Conservation (phyloP, 345 rosid species). For the Garcia nutans region DNA sequence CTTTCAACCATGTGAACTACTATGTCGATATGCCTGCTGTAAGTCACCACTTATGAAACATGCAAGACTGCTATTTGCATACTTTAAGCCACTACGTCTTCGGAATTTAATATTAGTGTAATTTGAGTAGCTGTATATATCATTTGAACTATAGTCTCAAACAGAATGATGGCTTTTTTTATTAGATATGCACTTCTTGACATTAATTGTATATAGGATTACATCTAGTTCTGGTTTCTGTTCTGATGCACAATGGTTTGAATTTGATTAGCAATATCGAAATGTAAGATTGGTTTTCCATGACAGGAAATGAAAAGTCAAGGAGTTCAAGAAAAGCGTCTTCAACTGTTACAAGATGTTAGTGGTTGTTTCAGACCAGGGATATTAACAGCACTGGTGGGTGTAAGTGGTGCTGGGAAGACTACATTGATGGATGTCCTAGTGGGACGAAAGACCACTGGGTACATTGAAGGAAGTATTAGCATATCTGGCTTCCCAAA, state of each 20-base stretch:
- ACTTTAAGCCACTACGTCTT: too few species aligned
- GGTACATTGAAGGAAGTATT: constrained; percentile 70
- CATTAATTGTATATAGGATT: too few species aligned
- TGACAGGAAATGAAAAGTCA: constrained; percentile 77
- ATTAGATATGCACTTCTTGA: too few species aligned
- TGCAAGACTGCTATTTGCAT: constrained; percentile 3
- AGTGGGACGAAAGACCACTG: constrained; percentile 87
- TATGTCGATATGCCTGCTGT: constrained; percentile 88
- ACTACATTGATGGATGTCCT: constrained; percentile 94
- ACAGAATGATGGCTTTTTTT: too few species aligned
- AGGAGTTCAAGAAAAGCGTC: constrained; percentile 65
- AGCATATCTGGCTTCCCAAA: constrained; percentile 82
- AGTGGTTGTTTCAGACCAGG: constrained; percentile 90
- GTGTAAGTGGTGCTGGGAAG: constrained; percentile 96
- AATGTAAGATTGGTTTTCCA: constrained; percentile 13
- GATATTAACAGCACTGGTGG: constrained; percentile 77
- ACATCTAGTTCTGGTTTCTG: too few species aligned
- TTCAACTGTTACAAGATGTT: constrained; percentile 67
- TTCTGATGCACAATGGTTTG: too few species aligned
- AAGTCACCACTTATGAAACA: constrained; percentile 29
- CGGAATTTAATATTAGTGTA: too few species aligned
- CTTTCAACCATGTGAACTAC: constrained; percentile 76
- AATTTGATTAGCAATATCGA: background rate
- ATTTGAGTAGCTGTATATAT: too few species aligned
- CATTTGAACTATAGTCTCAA: too few species aligned